phyloP scores from a whole-genome alignment of 2,329 filamentous ascomycete genomes.

The Calonectria henricotiae region DNA sequence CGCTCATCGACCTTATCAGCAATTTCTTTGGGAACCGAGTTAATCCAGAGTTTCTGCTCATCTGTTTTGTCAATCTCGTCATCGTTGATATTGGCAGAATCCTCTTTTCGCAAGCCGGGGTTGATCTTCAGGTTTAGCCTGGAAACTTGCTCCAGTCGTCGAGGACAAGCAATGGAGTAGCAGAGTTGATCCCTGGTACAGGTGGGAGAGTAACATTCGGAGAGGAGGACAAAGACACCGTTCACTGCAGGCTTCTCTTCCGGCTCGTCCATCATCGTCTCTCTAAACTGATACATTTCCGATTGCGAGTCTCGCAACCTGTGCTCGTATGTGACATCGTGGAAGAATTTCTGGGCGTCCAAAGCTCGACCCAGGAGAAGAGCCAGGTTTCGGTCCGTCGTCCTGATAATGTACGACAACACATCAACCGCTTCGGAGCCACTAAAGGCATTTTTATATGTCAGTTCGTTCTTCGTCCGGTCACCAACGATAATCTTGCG shows the following conservation, averaged over 20 bases:
- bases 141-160: slow-evolving; percentile 94
- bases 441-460: slow-evolving; percentile 97
- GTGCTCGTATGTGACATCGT: slow-evolving; percentile 99
- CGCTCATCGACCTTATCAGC: slow-evolving; percentile 90
- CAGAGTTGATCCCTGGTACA: slow-evolving; percentile 96
- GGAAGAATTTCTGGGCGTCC: slow-evolving; percentile 98
- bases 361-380: slow-evolving; percentile 91
- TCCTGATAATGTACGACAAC: slow-evolving; percentile 96
- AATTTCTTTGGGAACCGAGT: slow-evolving; percentile 95
- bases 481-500: slow-evolving; percentile 90
- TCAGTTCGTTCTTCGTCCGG: slow-evolving; percentile 94
- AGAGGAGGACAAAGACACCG: slow-evolving; percentile 95
- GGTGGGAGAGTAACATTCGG: slow-evolving; percentile 98
- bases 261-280: slow-evolving; percentile 89
- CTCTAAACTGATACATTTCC: slow-evolving; percentile 97
- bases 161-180: slow-evolving; percentile 97
- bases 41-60: slow-evolving; percentile 99
- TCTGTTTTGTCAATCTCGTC: slow-evolving; percentile 89
- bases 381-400: slow-evolving; percentile 94
- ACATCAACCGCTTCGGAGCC: slow-evolving; percentile 96
- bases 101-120: slow-evolving; percentile 83
- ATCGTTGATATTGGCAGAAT: slow-evolving; percentile 75
- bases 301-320: slow-evolving; percentile 92
- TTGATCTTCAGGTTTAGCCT: slow-evolving; percentile 94
- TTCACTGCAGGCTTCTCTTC: slow-evolving; percentile 84